These are phyloP conservation scores for Pelagophyceae sp. DNA, from an alignment of 352 stramenopile genomes.

Conservation along the genomic window DNA sequence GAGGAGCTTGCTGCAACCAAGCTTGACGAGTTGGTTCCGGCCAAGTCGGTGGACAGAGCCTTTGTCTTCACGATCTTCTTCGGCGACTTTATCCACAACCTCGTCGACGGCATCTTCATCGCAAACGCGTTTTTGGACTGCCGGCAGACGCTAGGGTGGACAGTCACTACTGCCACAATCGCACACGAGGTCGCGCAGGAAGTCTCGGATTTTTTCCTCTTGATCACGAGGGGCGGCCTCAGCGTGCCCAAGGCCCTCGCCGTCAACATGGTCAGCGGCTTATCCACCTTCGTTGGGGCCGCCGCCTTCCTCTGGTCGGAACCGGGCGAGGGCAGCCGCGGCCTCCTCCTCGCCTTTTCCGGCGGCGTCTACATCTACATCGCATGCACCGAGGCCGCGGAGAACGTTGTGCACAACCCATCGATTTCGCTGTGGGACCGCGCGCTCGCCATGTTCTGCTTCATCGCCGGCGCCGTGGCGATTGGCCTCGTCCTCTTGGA, in stretches of 20 bases:
- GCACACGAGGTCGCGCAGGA: slow-evolving; percentile 73
- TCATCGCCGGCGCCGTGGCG: slow-evolving; percentile 53
- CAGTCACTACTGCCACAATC: slow-evolving; percentile 57
- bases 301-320: slow-evolving; percentile 51
- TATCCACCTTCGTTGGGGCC: slow-evolving; percentile 60
- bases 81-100: slow-evolving; percentile 75
- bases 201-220: slow-evolving; percentile 68
- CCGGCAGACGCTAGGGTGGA: slow-evolving; percentile 42
- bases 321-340: slow-evolving; percentile 54
- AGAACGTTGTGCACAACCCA: slow-evolving; percentile 33
- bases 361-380: slow-evolving; percentile 64
- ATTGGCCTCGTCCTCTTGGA: slow-evolving; percentile 71
- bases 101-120: slow-evolving; percentile 67
- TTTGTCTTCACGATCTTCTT: slow-evolving; percentile 45
- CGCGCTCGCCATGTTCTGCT: slow-evolving; percentile 38
- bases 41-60: not conserved
- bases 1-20: not conserved
- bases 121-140: slow-evolving; percentile 50
- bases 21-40: too few species aligned
- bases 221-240: slow-evolving; percentile 58
- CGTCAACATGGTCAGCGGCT: slow-evolving; percentile 66
- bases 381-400: slow-evolving; percentile 51
- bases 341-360: slow-evolving; percentile 58
- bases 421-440: not conserved
- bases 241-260: slow-evolving; percentile 50